These are phyloP conservation scores for Fomitopsis pinicola DNA, from an alignment of 1,284 basidiomycete genomes.

Conservation along the genomic window DNA sequence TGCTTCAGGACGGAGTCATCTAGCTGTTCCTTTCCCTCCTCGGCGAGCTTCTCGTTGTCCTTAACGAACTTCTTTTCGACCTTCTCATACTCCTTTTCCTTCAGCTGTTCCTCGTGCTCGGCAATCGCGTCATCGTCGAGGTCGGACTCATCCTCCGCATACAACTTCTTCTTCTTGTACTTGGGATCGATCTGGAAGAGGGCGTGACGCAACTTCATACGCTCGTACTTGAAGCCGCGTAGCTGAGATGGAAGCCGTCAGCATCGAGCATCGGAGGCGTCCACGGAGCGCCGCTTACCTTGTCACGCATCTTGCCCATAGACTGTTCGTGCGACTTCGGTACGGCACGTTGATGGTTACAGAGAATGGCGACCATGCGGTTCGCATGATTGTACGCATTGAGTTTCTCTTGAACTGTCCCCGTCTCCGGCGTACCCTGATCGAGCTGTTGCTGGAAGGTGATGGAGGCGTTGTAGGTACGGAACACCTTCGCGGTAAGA, in stretches of 20 bases:
- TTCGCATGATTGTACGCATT: conserved; percentile 96
- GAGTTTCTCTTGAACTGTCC: conserved; percentile 86
- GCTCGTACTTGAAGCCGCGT: conserved; percentile 86
- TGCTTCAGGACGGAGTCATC: conserved; percentile 62
- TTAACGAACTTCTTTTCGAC: conserved; percentile 84
- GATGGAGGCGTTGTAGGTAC: conserved; percentile 96
- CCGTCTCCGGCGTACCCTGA: conserved; percentile 65
- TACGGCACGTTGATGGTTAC: conserved; percentile 95
- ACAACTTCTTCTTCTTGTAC: conserved; percentile 79
- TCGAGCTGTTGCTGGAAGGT: conserved; percentile 91
- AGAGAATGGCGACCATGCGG: conserved; percentile 90
- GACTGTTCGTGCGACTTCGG: conserved; percentile 89
- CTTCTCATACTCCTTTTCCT: conserved; percentile 82
- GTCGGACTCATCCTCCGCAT: conserved; percentile 84
- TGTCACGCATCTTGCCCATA: conserved; percentile 89
- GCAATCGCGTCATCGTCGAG: conserved; percentile 89
- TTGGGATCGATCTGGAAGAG: conserved; percentile 74
- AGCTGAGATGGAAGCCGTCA: conserved; percentile 34
- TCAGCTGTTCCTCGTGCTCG: conserved; percentile 76
- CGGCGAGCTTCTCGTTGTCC: conserved; percentile 83
- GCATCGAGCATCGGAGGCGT: neutral
- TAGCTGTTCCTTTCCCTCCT: conserved; percentile 61
- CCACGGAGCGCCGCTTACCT: conserved; percentile 45
- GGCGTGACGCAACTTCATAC: conserved; percentile 85
- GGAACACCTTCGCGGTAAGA: conserved; percentile 96